A percentile compares a stretch with the other conserved stretches of the same genome.
These are phyloP conservation scores for Tolypocladium ophioglossoides DNA, from an alignment of 2,329 filamentous ascomycete species.

Conservation along the genomic window DNA sequence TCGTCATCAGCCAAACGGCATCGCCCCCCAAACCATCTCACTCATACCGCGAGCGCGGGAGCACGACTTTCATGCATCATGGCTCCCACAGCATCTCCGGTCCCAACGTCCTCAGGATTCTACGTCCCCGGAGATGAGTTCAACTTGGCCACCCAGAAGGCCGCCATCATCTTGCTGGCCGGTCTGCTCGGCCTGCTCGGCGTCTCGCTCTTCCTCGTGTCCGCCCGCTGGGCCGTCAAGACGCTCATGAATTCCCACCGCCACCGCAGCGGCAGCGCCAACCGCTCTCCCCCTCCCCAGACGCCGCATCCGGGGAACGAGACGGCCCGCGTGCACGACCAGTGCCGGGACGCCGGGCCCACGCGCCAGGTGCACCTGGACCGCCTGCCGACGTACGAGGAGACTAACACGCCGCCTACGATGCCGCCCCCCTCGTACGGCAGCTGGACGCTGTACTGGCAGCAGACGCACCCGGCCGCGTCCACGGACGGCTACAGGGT, in stretches of 20 bases:
- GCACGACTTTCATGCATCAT: not conserved
- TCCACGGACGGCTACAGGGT: not conserved
- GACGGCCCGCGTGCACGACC: not conserved
- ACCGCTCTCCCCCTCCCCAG: too few species aligned
- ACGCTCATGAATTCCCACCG: not conserved
- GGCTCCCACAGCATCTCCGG: not conserved
- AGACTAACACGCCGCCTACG: not conserved
- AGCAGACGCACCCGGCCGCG: not conserved
- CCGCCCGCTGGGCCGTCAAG: not conserved
- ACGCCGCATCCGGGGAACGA: not conserved
- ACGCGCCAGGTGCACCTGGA: not conserved
- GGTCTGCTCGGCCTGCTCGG: not conserved
- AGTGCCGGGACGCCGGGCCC: not conserved
- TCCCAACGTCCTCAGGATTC: too few species aligned
- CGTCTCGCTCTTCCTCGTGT: not conserved
- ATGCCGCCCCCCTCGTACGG: constrained; percentile 2
- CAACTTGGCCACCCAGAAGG: not conserved
- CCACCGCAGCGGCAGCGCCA: not conserved
- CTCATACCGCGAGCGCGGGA: not conserved
- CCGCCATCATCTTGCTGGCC: not conserved
- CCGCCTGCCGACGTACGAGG: not conserved
- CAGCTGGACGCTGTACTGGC: not conserved
- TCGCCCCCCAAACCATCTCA: not conserved
- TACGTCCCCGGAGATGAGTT: too few species aligned
- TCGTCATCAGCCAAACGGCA: not conserved